Percentiles rank a stretch among this genome's conserved stretches.
Evolutionary conservation across 192 early-diverging fungal genomes (phyloP).

Genomic region (Gonapodya sp.): DNA sequence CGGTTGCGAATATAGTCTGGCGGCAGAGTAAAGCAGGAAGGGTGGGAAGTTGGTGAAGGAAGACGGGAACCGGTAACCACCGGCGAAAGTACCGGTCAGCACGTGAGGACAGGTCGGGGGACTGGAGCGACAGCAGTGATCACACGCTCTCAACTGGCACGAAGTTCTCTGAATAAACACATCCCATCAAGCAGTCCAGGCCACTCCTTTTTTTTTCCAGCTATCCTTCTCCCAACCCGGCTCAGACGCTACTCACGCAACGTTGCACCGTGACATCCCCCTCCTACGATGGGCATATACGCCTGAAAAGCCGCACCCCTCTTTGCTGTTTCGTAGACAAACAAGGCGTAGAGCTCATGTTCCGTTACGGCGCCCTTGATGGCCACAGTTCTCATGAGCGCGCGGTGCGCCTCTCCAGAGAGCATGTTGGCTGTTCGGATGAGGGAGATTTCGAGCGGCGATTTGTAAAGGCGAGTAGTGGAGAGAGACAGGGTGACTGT

Average conservation of each 20-base stretch:
- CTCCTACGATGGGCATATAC: slow-evolving; percentile 76
- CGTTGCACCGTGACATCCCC: slow-evolving; percentile 63
- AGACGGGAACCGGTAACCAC: too few relatives aligned
- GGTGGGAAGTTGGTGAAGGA: too few relatives aligned
- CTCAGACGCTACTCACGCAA: slow-evolving; percentile 29
- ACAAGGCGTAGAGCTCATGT: slow-evolving; percentile 65
- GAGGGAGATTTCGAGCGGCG: slow-evolving; percentile 60
- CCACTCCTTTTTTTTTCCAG: not conserved
- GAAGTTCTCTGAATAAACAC: too few relatives aligned
- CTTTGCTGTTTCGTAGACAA: slow-evolving; percentile 44
- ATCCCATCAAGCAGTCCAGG: not conserved
- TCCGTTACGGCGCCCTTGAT: slow-evolving; percentile 49
- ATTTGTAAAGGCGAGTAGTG: slow-evolving; percentile 74
- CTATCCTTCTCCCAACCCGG: not conserved
- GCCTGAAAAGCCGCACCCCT: slow-evolving; percentile 55
- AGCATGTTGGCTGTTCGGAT: slow-evolving; percentile 71
- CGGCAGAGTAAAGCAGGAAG: not conserved
- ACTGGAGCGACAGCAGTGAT: not conserved
- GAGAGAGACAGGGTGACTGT: slow-evolving; percentile 29
- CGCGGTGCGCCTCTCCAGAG: slow-evolving; percentile 65
- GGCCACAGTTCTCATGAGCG: slow-evolving; percentile 57
- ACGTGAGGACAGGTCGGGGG: too few relatives aligned
- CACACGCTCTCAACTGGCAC: not conserved
- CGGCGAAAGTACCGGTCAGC: too few relatives aligned
- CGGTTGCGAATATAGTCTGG: slow-evolving; percentile 68